Conservation (phyloP, 306 rosid genomes). For the Glycyrrhiza uralensis region DNA sequence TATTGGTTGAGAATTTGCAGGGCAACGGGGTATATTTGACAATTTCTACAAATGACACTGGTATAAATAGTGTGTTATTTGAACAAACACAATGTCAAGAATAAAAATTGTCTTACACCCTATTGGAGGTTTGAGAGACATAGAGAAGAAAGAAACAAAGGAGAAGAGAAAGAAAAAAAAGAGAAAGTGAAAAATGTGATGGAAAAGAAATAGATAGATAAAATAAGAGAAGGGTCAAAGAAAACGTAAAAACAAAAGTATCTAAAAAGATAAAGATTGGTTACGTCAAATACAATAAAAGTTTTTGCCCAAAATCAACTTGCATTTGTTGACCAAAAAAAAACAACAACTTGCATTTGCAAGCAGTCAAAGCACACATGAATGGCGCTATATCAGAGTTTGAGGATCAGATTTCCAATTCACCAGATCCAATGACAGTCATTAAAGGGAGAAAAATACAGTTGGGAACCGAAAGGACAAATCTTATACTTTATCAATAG, state of each 20-base stretch:
- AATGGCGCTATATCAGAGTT: not conserved
- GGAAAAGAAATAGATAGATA: not conserved
- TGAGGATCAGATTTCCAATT: not conserved
- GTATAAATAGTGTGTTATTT: not conserved
- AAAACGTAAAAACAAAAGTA: not conserved
- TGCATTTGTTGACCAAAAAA: no score
- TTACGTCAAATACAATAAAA: not conserved
- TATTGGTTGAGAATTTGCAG: not conserved
- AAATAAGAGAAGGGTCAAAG: no score
- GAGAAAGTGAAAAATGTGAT: not conserved
- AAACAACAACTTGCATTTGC: not conserved
- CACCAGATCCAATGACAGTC: conserved; percentile 13
- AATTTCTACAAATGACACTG: not conserved
- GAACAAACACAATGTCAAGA: not conserved
- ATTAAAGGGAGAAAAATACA: not conserved
- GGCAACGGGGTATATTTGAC: not conserved
- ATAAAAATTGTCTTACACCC: not conserved
- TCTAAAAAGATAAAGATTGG: not conserved
- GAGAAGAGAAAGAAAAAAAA: not conserved
- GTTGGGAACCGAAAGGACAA: not conserved
- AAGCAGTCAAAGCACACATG: not conserved
- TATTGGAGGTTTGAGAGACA: no score
- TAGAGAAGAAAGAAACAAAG: not conserved
- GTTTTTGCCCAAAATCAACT: not conserved
- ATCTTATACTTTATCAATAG: not conserved